phyloP scores from a whole-genome alignment of 805 yeast species.

The Suhomyces emberorum region DNA sequence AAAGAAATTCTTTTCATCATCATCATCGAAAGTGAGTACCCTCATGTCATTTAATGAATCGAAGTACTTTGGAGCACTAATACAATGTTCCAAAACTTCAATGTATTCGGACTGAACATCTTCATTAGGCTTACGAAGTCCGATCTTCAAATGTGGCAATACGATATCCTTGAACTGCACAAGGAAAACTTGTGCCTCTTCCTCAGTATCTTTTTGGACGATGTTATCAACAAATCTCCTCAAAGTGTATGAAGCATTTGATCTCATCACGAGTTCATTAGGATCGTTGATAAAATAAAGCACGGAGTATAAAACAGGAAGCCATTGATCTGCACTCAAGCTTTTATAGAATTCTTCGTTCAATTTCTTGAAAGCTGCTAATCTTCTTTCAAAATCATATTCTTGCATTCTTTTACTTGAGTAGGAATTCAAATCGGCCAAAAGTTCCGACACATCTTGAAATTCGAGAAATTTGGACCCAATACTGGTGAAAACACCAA shows the following conservation, averaged over 20 bases:
- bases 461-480: constrained; percentile 47
- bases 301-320: constrained; percentile 66
- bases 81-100: constrained; percentile 60
- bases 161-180: constrained; percentile 49
- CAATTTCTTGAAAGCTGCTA: constrained; percentile 62
- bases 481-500: constrained; percentile 56
- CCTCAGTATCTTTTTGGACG: constrained; percentile 22
- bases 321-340: constrained; percentile 64
- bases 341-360: constrained; percentile 50
- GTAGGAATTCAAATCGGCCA: constrained; percentile 68
- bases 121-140: constrained; percentile 58
- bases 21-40: constrained; percentile 49
- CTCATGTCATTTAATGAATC: constrained; percentile 65
- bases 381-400: constrained; percentile 73
- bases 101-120: constrained; percentile 71
- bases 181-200: constrained; percentile 27
- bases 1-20: constrained; percentile 83
- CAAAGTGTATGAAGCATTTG: constrained; percentile 66
- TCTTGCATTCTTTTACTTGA: constrained; percentile 61
- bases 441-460: constrained; percentile 45
- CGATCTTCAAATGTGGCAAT: constrained; percentile 63
- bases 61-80: constrained; percentile 42
- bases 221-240: constrained; percentile 62
- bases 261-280: constrained; percentile 75
- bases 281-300: constrained; percentile 73